These are phyloP conservation scores for Benincasa hispida DNA, from an alignment of 306 rosid genomes.

Conservation along the genomic window DNA sequence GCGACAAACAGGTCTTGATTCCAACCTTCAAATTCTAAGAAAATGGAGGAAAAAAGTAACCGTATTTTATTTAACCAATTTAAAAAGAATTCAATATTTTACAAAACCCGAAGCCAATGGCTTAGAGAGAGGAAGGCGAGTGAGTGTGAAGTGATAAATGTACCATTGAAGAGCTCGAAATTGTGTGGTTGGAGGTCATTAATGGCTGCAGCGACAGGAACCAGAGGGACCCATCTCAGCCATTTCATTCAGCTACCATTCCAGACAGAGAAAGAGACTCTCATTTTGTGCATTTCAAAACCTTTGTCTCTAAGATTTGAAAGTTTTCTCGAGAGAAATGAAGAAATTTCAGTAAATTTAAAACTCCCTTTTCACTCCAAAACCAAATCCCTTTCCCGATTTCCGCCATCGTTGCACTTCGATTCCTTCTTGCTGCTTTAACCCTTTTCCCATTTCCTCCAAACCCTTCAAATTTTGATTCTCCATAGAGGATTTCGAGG, in stretches of 20 bases:
- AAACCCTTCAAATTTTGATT: not conserved
- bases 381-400: not conserved
- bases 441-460: not conserved
- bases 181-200: slow-evolving; percentile 5
- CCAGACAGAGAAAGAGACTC: not conserved
- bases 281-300: not conserved
- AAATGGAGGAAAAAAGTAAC: too few species aligned
- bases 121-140: not conserved
- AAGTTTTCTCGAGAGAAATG: not conserved
- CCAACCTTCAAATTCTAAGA: too few species aligned
- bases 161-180: not conserved
- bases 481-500: not conserved
- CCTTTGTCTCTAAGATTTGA: not conserved
- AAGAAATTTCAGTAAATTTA: not conserved
- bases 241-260: slow-evolving; percentile 6
- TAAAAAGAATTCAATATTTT: not conserved
- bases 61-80: too few species aligned
- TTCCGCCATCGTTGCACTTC: not conserved
- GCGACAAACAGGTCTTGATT: too few species aligned
- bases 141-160: not conserved
- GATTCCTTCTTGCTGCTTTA: not conserved
- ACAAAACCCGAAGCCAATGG: not conserved
- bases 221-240: slow-evolving; percentile 1
- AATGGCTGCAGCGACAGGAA: slow-evolving; percentile 1
- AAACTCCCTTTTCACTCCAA: not conserved